Base-by-base conservation (phyloP, 495 filamentous ascomycete species). In the Cercophora samala region DNA sequence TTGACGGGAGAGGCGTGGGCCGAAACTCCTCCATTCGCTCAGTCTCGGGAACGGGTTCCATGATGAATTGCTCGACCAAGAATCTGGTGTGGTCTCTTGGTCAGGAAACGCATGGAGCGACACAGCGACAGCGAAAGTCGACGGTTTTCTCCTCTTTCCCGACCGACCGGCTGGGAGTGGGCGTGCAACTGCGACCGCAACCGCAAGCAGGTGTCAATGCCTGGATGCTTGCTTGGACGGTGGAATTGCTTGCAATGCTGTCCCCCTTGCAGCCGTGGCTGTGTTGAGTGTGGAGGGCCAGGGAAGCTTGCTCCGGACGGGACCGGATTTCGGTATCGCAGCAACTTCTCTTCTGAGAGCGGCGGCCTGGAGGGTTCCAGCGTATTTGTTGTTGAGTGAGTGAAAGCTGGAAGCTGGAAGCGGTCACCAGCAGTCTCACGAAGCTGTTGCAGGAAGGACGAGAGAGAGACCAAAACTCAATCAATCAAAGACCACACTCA, bases 11-110 rank as follows among this genome's bases (percentile, higher is more conserved):
- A 67, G 83, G 82, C 52, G 82, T 80, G 53, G 82, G 70, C 32
- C 81, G 78, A 67, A 85, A 86, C 70, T 85, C 82, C 80, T 86
- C 84, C 84, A 86, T 83, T 65, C 81, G 74, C 76, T 86, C 81
- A 6, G 83, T 85, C 72, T 86, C 84, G 64, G 84, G 84, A 67
- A 86, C 83, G 19, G 83, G 82, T 69, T 86, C 84, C 84, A 86
- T 86, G 62, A 64, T 77, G 75, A 64, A 68, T 46, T 46, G 37
- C 37, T 46, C 13, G 37, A 46, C 37, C 3, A 9, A 59, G 60
- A 37, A 32, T 60, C 64, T 67, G 66, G 42, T 70, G 66, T 62
- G 65, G 66, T 73, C 23, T 58, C 26, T 46, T 46, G 15, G 37
- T 46, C 37, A 17, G 37, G 37, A 46, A 46, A 46, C 37, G 3